phyloP scores from a whole-genome alignment of 495 filamentous ascomycete genomes.

The Hypomontagnella monticulosa region DNA sequence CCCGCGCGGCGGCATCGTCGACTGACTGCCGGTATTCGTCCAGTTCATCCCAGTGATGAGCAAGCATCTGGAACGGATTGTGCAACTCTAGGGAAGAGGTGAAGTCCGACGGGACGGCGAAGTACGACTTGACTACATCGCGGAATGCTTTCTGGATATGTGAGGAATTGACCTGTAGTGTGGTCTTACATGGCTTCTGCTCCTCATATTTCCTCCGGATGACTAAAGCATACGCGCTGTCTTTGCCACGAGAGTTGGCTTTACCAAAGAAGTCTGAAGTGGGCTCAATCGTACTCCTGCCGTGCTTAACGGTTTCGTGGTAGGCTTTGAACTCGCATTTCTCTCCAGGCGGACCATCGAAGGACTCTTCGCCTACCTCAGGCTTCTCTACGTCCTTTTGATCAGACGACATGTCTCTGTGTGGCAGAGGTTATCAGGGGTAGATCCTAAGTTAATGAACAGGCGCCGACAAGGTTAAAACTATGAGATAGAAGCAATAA shows the following conservation, averaged over 20 bases:
- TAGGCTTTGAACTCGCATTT: slow-evolving; percentile 45
- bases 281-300: slow-evolving; percentile 11
- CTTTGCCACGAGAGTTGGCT: slow-evolving; percentile 19
- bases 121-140: slow-evolving; percentile 53
- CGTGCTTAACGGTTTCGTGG: slow-evolving; percentile 38
- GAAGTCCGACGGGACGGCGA: slow-evolving; percentile 49
- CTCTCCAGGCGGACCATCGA: slow-evolving; percentile 7
- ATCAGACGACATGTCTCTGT: background rate
- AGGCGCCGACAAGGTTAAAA: background rate
- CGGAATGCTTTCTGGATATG: slow-evolving; percentile 49
- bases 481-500: too few species aligned
- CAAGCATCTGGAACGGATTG: slow-evolving; percentile 42
- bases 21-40: slow-evolving; percentile 38
- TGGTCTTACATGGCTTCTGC: slow-evolving; percentile 43
- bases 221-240: slow-evolving; percentile 49
- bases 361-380: background rate
- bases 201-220: slow-evolving; percentile 44
- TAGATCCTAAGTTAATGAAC: background rate
- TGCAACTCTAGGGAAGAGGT: slow-evolving; percentile 44
- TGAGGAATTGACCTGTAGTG: slow-evolving; percentile 56
- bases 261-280: slow-evolving; percentile 34
- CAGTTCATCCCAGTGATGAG: slow-evolving; percentile 49
- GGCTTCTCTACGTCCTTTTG: background rate
- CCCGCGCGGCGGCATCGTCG: slow-evolving; percentile 41
- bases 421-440: too few species aligned